Evolutionary conservation across 495 filamentous ascomycete species (phyloP).

Genomic region (Podospora fimiseda): DNA sequence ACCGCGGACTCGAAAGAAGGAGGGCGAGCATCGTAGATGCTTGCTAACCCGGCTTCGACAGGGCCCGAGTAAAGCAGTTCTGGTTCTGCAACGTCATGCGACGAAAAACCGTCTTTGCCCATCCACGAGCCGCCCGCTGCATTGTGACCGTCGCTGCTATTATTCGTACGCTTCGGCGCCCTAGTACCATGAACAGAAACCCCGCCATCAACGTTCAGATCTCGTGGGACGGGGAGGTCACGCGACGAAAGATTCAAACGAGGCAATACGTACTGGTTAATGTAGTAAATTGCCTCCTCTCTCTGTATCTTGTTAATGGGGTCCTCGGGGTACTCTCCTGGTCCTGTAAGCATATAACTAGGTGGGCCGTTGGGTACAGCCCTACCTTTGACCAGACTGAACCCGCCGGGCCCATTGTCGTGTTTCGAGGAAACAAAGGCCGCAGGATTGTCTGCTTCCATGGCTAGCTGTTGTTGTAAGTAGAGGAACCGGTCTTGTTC

Average conservation of each 20-base stretch:
- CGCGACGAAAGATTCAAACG: conserved; percentile 39
- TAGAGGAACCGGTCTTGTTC: conserved; percentile 73
- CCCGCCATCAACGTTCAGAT: conserved; percentile 13
- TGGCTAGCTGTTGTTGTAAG: conserved; percentile 57
- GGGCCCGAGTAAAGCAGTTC: conserved; percentile 30
- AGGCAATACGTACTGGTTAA: conserved; percentile 60
- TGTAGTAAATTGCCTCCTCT: conserved; percentile 57
- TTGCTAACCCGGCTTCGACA: conserved; percentile 10
- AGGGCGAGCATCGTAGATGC: conserved; percentile 7
- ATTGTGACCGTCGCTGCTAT: conserved; percentile 4
- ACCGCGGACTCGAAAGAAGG: not conserved
- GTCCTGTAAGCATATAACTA: conserved; percentile 42
- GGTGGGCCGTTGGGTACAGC: conserved; percentile 52
- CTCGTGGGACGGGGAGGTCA: conserved; percentile 26
- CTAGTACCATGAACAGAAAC: not conserved
- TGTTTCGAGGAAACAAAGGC: conserved; percentile 44
- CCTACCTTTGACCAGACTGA: conserved; percentile 49
- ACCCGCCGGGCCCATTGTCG: conserved; percentile 36
- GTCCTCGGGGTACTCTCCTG: conserved; percentile 39
- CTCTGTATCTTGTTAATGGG: conserved; percentile 52
- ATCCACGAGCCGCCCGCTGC: conserved; percentile 24
- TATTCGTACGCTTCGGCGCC: not conserved
- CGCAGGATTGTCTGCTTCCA: conserved; percentile 35
- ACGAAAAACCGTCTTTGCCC: conserved; percentile 10
- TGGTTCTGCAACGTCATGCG: conserved; percentile 18